Conservation (phyloP, 306 rosid species). For the Crataegus laevigata region DNA sequence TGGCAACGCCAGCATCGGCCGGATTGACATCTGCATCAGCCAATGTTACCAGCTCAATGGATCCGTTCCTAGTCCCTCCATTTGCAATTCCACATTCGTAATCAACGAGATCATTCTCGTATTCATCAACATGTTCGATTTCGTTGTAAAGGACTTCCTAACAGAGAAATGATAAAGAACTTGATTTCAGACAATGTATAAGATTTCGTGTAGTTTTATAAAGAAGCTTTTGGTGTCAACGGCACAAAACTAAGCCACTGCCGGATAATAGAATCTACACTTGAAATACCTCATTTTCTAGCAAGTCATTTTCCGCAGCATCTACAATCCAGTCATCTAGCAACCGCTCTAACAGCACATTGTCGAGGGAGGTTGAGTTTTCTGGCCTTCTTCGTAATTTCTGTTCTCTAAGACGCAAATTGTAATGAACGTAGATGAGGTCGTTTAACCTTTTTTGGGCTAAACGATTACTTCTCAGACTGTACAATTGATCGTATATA, state of each 20-base stretch:
- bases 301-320: constrained; percentile 35
- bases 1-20: constrained; percentile 38
- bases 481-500: constrained; percentile 52
- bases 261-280: neutral
- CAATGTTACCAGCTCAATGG: constrained; percentile 40
- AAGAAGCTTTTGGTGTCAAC: neutral
- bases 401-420: constrained; percentile 78
- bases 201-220: neutral
- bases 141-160: constrained; percentile 53
- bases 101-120: constrained; percentile 58
- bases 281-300: constrained; percentile 55
- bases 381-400: constrained; percentile 57
- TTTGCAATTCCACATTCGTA: constrained; percentile 43
- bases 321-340: constrained; percentile 76
- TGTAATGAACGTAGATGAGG: constrained; percentile 71
- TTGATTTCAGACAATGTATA: neutral
- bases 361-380: constrained; percentile 46
- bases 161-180: constrained; percentile 4
- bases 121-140: constrained; percentile 49
- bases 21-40: constrained; percentile 41
- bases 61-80: constrained; percentile 42
- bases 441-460: constrained; percentile 76
- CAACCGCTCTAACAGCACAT: constrained; percentile 39
- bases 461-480: constrained; percentile 47
- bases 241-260: neutral